Evolutionary conservation across 2,329 filamentous ascomycete species (phyloP).

Genomic region (Fusarium udum): DNA sequence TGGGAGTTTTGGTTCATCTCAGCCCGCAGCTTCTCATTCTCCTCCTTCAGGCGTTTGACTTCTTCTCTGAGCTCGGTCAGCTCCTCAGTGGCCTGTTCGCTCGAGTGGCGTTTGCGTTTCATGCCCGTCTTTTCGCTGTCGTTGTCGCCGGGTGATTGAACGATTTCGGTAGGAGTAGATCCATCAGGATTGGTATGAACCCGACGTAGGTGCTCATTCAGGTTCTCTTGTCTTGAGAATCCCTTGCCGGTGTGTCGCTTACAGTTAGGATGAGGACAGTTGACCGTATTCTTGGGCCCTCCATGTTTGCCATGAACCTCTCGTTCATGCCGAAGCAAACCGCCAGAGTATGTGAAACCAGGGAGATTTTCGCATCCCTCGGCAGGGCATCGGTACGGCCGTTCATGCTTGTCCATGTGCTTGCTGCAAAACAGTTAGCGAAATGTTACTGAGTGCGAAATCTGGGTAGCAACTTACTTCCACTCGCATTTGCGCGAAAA

Average conservation of each 20-base stretch:
- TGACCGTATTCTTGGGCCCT: constrained; percentile 85
- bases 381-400: constrained; percentile 86
- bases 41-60: constrained; percentile 71
- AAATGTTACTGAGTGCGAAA: neutral
- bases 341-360: constrained; percentile 94
- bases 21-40: constrained; percentile 68
- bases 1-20: constrained; percentile 61
- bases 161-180: constrained; percentile 47
- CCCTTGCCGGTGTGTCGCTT: constrained; percentile 89
- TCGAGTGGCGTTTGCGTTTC: constrained; percentile 59
- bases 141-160: constrained; percentile 56
- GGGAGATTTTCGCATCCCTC: constrained; percentile 90
- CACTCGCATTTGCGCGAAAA: constrained; percentile 92
- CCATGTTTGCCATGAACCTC: constrained; percentile 94
- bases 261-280: constrained; percentile 87
- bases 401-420: constrained; percentile 98
- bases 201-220: constrained; percentile 90
- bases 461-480: constrained; percentile 73
- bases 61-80: constrained; percentile 69
- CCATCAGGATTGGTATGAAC: constrained; percentile 73
- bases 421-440: constrained; percentile 67
- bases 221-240: constrained; percentile 92
- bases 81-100: constrained; percentile 51
- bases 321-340: constrained; percentile 86
- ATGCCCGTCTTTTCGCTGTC: constrained; percentile 56